Evolutionary conservation across 179 eudicot genomes (phyloP), one percentile per base, ranked within the genome.

Genomic region (Silene coronaria): DNA sequence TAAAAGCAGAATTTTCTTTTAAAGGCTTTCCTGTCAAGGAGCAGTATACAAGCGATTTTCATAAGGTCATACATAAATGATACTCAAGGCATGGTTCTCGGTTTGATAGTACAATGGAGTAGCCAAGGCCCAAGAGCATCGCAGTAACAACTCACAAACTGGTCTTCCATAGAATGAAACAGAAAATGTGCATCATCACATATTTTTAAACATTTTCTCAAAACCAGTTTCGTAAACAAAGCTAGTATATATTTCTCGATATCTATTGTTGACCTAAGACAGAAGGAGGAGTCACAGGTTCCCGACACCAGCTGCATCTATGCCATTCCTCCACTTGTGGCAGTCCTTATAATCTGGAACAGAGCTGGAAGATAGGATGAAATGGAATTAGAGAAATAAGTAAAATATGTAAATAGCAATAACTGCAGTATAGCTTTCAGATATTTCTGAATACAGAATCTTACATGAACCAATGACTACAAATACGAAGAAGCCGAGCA

Each of bases 301-400:
- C 5, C 66, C 67, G 6, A 42, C 13, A 42, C 46, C 46, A 69
- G 32, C 57, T 76, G 74, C 24, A 73, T 14, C 80, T 72, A 90
- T 72, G 91, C 89, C 88, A 86, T 85, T 62, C 97, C 97, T 73
- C 96, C 97, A 24, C 91, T 87, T 23, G 93, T 89, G n/a, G 97
- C 97, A n/a, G 93, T 91, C 90, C 97, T 89, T 86, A 92, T 91
- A 79, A 91, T 92, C 90, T 91, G 97, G 86, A 92, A 89, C 51
- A 91, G 86, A 71, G 97, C 97, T 92, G 93, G n/a, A 67, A 45
- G 26, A 70, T 21, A 55, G 22, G 4, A 8, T 17, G 11, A 45
- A 59, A 9, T 21, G 57, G 59, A 57, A 42, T 63, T 19, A 17
- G 36, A 6, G 46, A 66, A 32, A 34, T 17, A 34, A 30, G 67